Evolutionary conservation across 2,329 filamentous ascomycete species (phyloP), one percentile per base, ranked within the genome.

Genomic region (Diaporthe vaccinii): DNA sequence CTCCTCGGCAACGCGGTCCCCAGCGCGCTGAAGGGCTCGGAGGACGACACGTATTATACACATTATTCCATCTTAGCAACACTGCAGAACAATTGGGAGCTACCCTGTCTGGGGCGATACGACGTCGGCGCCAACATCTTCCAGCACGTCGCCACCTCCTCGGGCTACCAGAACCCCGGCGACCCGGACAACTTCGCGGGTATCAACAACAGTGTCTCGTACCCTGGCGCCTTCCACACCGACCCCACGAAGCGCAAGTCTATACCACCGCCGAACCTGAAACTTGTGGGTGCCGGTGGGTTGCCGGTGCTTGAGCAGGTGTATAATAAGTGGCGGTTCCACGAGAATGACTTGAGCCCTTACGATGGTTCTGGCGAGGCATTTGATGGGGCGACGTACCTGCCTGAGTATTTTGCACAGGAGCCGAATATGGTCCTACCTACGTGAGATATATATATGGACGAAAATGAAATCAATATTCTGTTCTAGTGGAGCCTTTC

Each of bases 1-100:
- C 84, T 91, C 2, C 85, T 91, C 10, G 90, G 90, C 4, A 89
- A 86, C 58, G 88, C 89, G 15, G 81, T 92, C 2, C 88, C 89
- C 0, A 53, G 79, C 6, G 76, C 82, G 3, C 82, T 88, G 4
- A 84, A 86, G 46, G 88, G 89, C 46, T 90, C 88, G 12, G 85
- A 82, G 7, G 90, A 92, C 79, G 78, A 82, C 70, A 89, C 86
- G 22, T 88, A 86, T 67, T 87, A 87, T 75, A 86, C 83, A 2
- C 86, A 87, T 77, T 87, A 85, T 77, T 85, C 83, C 57, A 84
- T 86, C 75, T 79, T 86, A 46, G 83, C 84, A 0, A 86, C 85
- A 2, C 39, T 86, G 12, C 75, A 86, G 75, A 82, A 83, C 57
- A 87, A 87, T 77, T 87, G 85, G 85, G 82, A 78, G 15, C 80